Conservation (phyloP, 2,329 filamentous ascomycete species). For the Curvularia spicifera region DNA sequence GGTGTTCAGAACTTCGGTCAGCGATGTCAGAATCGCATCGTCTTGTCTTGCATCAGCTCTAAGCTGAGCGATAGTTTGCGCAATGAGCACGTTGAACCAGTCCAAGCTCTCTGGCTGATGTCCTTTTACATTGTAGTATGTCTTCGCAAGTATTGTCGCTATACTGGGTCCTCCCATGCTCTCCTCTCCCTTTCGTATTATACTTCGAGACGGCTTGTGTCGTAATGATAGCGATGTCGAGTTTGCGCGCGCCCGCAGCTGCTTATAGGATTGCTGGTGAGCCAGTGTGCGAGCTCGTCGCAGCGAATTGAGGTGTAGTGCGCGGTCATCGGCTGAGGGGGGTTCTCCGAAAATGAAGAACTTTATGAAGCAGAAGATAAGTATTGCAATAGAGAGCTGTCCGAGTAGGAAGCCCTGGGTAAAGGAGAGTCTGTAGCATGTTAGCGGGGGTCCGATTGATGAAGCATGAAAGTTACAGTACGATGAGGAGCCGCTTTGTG, state of each 20-base stretch:
- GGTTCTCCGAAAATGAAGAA: conserved; percentile 99
- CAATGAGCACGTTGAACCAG: conserved; percentile 98
- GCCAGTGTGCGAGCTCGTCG: conserved; percentile 75
- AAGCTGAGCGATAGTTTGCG: conserved; percentile 95
- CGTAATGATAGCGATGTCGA: conserved; percentile 40
- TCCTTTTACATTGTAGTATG: conserved; percentile 94
- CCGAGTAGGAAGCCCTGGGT: conserved; percentile 92
- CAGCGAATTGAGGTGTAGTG: conserved; percentile 75
- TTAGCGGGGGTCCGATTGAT: conserved; percentile 29
- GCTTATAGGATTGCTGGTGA: conserved; percentile 57
- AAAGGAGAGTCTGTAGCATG: conserved; percentile 73
- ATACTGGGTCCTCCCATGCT: conserved; percentile 74
- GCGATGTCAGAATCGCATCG: conserved; percentile 82
- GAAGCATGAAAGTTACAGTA: conserved; percentile 8
- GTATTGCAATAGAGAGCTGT: conserved; percentile 87
- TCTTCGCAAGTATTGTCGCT: conserved; percentile 93
- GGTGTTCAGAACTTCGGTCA: conserved; percentile 89
- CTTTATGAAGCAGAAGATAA: conserved; percentile 95
- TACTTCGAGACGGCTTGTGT: conserved; percentile 48
- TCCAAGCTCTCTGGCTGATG: conserved; percentile 97
- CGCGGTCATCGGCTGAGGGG: conserved; percentile 80
- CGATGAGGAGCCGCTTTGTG: conserved; percentile 28
- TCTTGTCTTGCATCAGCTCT: conserved; percentile 90
- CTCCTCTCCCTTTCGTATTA: conserved; percentile 54
- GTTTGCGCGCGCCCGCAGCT: conserved; percentile 43